Percentiles rank a stretch among this genome's conserved stretches.
These are phyloP conservation scores for Kwoniella pini DNA, from an alignment of 768 basidiomycete genomes.

Conservation along the genomic window DNA sequence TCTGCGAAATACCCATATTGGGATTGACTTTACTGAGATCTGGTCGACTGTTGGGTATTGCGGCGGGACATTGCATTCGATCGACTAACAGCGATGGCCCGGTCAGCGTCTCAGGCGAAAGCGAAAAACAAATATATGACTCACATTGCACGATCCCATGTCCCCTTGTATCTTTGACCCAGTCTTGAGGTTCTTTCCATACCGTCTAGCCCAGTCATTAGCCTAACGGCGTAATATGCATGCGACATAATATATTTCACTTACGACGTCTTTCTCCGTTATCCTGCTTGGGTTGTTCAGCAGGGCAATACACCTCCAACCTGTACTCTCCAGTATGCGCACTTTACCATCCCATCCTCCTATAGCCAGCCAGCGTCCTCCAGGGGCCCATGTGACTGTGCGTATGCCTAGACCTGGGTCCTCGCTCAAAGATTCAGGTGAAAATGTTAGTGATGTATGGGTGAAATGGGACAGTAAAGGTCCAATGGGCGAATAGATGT, in stretches of 20 bases:
- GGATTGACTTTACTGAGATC: conserved; percentile 65
- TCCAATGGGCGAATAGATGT: conserved; percentile 53
- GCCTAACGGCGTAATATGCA: neutral
- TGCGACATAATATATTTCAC: neutral
- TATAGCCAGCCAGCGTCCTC: conserved; percentile 74
- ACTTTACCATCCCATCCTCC: conserved; percentile 91
- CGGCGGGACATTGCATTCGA: conserved; percentile 10
- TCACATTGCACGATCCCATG: conserved; percentile 85
- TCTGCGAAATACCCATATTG: conserved; percentile 63
- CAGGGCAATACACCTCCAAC: conserved; percentile 49
- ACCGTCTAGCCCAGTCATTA: conserved; percentile 60
- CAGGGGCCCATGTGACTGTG: conserved; percentile 79
- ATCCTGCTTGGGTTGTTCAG: conserved; percentile 18
- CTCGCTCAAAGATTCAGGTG: conserved; percentile 31
- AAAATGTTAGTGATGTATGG: conserved; percentile 35
- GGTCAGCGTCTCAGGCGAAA: neutral
- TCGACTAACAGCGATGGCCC: conserved; percentile 32
- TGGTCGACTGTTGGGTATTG: conserved; percentile 57
- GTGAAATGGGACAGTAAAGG: conserved; percentile 44
- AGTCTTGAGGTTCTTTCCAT: conserved; percentile 83
- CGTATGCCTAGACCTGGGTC: conserved; percentile 86
- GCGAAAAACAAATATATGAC: conserved; percentile 7
- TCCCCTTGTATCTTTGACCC: conserved; percentile 79
- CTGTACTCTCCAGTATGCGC: conserved; percentile 48
- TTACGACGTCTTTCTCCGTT: conserved; percentile 29